Evolutionary conservation across 768 basidiomycete species (phyloP).

Genomic region (Kwoniella botswanensis): DNA sequence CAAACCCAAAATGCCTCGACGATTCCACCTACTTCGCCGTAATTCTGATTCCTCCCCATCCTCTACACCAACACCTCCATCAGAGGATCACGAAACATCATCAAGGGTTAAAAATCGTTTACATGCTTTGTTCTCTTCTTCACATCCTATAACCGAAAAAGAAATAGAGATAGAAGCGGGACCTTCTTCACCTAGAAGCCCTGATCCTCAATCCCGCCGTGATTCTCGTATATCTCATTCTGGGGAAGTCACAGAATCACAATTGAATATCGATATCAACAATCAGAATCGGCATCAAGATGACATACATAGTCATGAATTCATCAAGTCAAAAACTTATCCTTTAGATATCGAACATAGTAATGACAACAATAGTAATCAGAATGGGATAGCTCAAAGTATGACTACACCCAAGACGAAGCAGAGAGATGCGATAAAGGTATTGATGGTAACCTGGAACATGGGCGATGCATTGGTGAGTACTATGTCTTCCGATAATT

Average conservation of each 20-base stretch:
- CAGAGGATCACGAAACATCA: not conserved
- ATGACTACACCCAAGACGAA: conserved; percentile 14
- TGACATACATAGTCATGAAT: not conserved
- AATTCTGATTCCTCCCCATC: not conserved
- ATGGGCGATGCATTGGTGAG: conserved; percentile 56
- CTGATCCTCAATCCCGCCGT: not conserved
- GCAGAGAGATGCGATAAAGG: conserved; percentile 53
- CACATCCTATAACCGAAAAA: not conserved
- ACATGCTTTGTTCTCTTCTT: conserved; percentile 12
- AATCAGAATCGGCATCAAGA: not conserved
- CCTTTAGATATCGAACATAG: not conserved
- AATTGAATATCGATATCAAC: not conserved
- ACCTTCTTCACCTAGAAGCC: conserved; percentile 4
- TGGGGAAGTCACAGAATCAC: not conserved
- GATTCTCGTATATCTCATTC: not conserved
- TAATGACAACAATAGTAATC: not conserved
- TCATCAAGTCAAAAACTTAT: conserved; percentile 4
- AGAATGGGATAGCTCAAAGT: conserved; percentile 5
- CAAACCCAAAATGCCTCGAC: conserved; percentile 3
- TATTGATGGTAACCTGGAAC: conserved; percentile 56
- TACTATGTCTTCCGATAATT: not conserved
- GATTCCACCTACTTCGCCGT: conserved; percentile 4
- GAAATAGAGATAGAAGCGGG: conserved; percentile 1
- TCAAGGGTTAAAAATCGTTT: conserved; percentile 4
- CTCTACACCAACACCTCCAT: not conserved